Percentiles rank a stretch among this genome's conserved stretches.
phyloP scores from a whole-genome alignment of 2,329 filamentous ascomycete species.

The Colletotrichum gigasporum region DNA sequence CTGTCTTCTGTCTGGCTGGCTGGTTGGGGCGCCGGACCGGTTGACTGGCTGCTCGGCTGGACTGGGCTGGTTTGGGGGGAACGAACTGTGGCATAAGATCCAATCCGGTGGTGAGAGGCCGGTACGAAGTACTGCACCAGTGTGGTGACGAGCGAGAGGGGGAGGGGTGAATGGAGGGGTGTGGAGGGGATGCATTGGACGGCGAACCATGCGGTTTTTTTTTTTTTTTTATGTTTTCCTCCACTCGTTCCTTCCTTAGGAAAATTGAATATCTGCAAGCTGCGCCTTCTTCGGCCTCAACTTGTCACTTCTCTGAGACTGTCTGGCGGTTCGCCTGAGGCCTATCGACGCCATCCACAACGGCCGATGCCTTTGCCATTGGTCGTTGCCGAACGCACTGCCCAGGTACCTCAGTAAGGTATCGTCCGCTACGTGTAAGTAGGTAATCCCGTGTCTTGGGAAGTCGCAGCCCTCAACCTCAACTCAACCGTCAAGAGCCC shows the following conservation, averaged over 20 bases:
- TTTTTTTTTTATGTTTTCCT: background rate
- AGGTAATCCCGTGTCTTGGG: background rate
- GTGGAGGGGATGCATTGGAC: conserved; percentile 9
- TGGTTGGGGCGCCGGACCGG: background rate
- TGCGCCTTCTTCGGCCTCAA: background rate
- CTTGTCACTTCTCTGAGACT: background rate
- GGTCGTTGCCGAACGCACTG: background rate
- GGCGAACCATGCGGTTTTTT: background rate
- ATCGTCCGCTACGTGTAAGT: background rate
- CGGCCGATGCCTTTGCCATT: background rate
- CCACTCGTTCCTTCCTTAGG: no score
- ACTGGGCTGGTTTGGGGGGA: conserved; percentile 18
- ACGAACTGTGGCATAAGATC: background rate
- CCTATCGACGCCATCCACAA: background rate
- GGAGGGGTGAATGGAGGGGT: conserved; percentile 14
- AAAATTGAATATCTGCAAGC: background rate
- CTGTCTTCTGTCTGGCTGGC: background rate
- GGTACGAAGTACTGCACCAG: conserved; percentile 3
- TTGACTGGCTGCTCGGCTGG: conserved; percentile 25
- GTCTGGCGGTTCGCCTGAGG: background rate
- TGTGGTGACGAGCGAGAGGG: no score
- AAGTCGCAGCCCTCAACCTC: background rate
- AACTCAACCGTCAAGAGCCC: background rate
- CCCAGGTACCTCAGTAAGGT: background rate
- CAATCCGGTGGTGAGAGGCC: background rate